A percentile compares a stretch with the other conserved stretches of the same genome.
Conservation (phyloP, 768 basidiomycete species). For the Coprinopsis sp. region DNA sequence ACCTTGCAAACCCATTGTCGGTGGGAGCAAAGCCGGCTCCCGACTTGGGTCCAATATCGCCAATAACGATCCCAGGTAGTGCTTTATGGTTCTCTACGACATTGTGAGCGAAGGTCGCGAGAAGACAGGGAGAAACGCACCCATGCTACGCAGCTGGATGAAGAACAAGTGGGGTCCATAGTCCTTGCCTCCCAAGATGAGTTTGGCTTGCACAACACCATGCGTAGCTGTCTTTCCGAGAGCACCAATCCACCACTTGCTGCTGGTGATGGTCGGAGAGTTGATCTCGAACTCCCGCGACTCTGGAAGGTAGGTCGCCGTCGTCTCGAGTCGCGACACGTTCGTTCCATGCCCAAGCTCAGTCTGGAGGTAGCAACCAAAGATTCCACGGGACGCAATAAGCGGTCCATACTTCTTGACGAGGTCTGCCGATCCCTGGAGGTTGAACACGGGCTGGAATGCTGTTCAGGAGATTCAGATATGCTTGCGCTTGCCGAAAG, state of each 20-base stretch:
- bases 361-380: slow-evolving; percentile 73
- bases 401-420: slow-evolving; percentile 48
- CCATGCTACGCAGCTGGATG: slow-evolving; percentile 59
- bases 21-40: slow-evolving; percentile 41
- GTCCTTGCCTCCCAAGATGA: slow-evolving; percentile 56
- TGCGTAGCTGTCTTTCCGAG: slow-evolving; percentile 71
- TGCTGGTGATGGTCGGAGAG: slow-evolving; percentile 68
- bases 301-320: slow-evolving; percentile 67
- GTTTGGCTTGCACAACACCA: slow-evolving; percentile 70
- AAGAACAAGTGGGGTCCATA: slow-evolving; percentile 75
- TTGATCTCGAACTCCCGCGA: slow-evolving; percentile 70
- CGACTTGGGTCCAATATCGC: slow-evolving; percentile 71
- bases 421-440: slow-evolving; percentile 55
- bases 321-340: slow-evolving; percentile 65
- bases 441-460: slow-evolving; percentile 63
- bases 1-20: slow-evolving; percentile 69
- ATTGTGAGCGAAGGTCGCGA: slow-evolving; percentile 1
- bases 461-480: slow-evolving; percentile 30
- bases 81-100: slow-evolving; percentile 51
- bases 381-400: slow-evolving; percentile 50
- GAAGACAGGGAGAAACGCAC: slow-evolving; percentile 27
- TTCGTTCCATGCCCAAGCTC: slow-evolving; percentile 79
- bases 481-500: neutral
- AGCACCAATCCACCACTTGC: slow-evolving; percentile 82
- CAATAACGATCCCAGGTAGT: slow-evolving; percentile 57